Evolutionary conservation across 140 eudicot genomes (phyloP).

Genomic region (Flaveria floridana): DNA sequence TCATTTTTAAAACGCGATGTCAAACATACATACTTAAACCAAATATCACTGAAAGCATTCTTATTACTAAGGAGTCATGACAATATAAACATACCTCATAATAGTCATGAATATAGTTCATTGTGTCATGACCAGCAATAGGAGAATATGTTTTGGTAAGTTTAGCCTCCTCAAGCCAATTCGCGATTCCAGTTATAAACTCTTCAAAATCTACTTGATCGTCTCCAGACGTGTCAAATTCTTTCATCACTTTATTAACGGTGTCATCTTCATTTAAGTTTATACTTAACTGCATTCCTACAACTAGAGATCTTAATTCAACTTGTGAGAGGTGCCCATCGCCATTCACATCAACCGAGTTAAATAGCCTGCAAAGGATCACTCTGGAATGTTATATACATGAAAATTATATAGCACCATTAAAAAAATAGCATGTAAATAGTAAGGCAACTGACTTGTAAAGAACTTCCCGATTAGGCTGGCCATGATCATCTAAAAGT

Average conservation of each 20-base stretch:
- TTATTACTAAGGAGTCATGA: background rate
- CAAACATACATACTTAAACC: no score
- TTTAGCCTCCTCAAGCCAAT: constrained; percentile 66
- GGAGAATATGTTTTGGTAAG: constrained; percentile 33
- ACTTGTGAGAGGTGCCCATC: constrained; percentile 49
- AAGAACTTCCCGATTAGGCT: constrained; percentile 50
- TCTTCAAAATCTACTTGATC: constrained; percentile 40
- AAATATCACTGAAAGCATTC: background rate
- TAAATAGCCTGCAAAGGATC: constrained; percentile 57
- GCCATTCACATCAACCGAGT: constrained; percentile 47
- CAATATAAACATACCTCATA: constrained; percentile 52
- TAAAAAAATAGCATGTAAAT: background rate
- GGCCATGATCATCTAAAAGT: constrained; percentile 63
- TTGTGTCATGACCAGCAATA: constrained; percentile 34
- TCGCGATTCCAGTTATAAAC: constrained; percentile 46
- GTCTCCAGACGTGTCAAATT: constrained; percentile 58
- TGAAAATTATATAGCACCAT: background rate
- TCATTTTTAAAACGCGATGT: no score
- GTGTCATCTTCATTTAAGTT: constrained; percentile 57
- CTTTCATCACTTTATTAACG: constrained; percentile 48
- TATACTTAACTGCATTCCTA: constrained; percentile 61
- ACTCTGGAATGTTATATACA: constrained; percentile 9
- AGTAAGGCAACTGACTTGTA: constrained; percentile 43
- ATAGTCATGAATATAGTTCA: constrained; percentile 43
- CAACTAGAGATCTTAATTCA: constrained; percentile 56